A percentile compares a stretch with the other conserved stretches of the same genome.
Evolutionary conservation across 768 basidiomycete genomes (phyloP).

Genomic region (Amanita subjunquillea): DNA sequence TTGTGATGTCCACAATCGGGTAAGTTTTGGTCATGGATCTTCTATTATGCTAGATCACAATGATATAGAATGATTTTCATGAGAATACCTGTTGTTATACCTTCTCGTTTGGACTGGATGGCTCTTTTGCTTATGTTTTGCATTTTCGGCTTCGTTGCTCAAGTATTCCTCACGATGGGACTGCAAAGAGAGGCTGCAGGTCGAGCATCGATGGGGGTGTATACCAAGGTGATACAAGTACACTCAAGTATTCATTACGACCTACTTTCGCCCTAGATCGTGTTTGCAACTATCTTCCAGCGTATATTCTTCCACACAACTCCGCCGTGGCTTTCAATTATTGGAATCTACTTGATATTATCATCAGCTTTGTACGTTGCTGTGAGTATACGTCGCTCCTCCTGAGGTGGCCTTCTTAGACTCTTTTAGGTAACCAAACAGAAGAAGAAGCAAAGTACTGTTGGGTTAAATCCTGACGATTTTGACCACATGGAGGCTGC

Average conservation of each 20-base stretch:
- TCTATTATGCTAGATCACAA: background rate
- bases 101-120: constrained; percentile 34
- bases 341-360: constrained; percentile 4
- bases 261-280: background rate
- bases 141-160: constrained; percentile 40
- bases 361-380: constrained; percentile 7
- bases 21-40: constrained; percentile 11
- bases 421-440: background rate
- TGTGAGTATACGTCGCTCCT: background rate
- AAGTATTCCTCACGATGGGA: constrained; percentile 33
- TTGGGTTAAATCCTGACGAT: background rate
- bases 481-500: constrained; percentile 2
- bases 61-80: constrained; percentile 31
- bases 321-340: constrained; percentile 1
- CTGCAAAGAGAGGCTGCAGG: constrained; percentile 55
- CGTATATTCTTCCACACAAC: constrained; percentile 4
- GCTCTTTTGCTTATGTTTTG: constrained; percentile 39
- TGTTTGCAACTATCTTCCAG: constrained; percentile 4
- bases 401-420: background rate
- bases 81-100: constrained; percentile 33
- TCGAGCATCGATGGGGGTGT: constrained; percentile 50
- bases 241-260: background rate
- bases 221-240: constrained; percentile 17
- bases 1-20: constrained; percentile 26
- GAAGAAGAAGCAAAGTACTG: background rate